These are phyloP conservation scores for Camellia lanceoleosa DNA, from an alignment of 148 eudicot genomes.

Conservation along the genomic window DNA sequence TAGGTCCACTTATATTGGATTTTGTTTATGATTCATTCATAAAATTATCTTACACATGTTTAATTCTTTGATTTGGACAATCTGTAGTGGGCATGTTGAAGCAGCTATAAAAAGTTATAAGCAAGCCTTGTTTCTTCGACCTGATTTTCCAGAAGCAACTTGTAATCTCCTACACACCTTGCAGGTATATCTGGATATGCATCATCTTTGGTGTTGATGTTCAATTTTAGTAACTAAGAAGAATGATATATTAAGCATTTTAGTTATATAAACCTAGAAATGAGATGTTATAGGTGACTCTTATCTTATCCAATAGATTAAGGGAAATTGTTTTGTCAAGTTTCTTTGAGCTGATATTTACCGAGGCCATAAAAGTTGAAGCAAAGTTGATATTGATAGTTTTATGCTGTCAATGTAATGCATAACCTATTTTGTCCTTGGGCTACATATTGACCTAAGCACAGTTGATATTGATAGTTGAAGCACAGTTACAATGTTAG, in stretches of 20 bases:
- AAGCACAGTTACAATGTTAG: no score
- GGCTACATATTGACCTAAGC: no score
- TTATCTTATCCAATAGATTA: background rate
- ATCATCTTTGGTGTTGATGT: background rate
- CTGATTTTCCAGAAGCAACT: conserved; percentile 93
- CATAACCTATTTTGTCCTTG: no score
- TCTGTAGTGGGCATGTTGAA: conserved; percentile 76
- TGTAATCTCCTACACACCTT: conserved; percentile 91
- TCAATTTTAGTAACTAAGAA: background rate
- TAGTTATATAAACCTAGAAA: background rate
- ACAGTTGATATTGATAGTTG: no score
- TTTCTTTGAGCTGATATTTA: no score
- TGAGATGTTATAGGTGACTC: background rate
- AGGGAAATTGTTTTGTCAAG: background rate
- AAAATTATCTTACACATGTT: background rate
- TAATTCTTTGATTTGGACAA: conserved; percentile 9
- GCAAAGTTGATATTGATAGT: no score
- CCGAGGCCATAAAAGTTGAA: no score
- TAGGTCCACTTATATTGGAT: background rate
- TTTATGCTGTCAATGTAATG: no score
- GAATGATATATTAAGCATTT: background rate
- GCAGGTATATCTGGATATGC: conserved; percentile 46
- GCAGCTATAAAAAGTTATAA: conserved; percentile 74
- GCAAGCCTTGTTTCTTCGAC: conserved; percentile 69
- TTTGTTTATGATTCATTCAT: background rate